Percentiles rank a stretch among this genome's conserved stretches.
phyloP scores from a whole-genome alignment of 2,329 filamentous ascomycete species.

The Camillea tinctor region DNA sequence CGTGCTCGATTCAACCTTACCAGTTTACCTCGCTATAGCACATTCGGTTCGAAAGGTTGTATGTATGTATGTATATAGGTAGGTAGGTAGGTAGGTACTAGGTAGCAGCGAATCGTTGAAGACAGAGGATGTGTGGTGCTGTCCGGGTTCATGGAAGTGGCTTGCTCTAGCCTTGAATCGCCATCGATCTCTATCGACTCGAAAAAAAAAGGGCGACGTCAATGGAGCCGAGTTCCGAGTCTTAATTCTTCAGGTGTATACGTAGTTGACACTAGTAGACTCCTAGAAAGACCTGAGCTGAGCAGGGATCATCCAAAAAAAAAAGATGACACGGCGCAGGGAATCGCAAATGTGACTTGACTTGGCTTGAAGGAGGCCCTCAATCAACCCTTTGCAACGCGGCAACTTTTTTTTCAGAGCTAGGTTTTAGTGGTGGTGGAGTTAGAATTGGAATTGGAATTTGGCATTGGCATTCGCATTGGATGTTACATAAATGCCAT shows the following conservation, averaged over 20 bases:
- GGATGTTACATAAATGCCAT: too few relatives aligned
- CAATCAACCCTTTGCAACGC: too few relatives aligned
- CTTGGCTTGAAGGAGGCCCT: slow-evolving; percentile 1
- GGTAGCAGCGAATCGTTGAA: slow-evolving; percentile 1
- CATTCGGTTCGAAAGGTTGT: neutral
- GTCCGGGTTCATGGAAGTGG: slow-evolving; percentile 8
- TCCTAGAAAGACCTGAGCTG: slow-evolving; percentile 9
- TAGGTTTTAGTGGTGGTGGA: too few relatives aligned
- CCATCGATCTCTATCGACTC: slow-evolving; percentile 13
- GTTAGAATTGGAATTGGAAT: too few relatives aligned
- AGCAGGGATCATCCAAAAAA: slow-evolving; percentile 1
- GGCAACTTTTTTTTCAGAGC: too few relatives aligned
- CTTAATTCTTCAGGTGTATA: slow-evolving; percentile 13
- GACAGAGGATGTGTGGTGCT: slow-evolving; percentile 9
- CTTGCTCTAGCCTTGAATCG: slow-evolving; percentile 8
- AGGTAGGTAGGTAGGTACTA: neutral
- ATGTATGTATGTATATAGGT: too few relatives aligned
- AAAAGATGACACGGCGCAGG: slow-evolving; percentile 19
- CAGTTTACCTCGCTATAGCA: neutral
- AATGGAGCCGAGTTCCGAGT: slow-evolving; percentile 15
- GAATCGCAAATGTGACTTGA: slow-evolving; percentile 3
- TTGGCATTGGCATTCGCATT: too few relatives aligned
- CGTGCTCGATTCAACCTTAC: neutral
- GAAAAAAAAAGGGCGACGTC: slow-evolving; percentile 1
- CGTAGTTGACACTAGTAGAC: slow-evolving; percentile 1